phyloP scores from a whole-genome alignment of 208 protist species.

The Trypanosoma mega region DNA sequence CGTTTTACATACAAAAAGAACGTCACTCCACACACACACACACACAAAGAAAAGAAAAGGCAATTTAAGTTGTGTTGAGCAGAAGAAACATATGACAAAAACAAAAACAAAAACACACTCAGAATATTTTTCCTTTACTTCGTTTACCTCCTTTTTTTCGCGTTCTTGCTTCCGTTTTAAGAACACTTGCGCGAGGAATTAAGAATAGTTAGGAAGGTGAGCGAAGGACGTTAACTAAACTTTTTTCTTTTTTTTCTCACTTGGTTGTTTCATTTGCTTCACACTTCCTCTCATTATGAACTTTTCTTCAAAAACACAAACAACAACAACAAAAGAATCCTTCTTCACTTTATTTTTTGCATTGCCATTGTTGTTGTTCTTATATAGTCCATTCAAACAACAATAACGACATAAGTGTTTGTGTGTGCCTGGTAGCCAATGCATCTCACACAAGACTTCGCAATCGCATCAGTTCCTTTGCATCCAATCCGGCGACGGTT shows the following conservation, averaged over 20 bases:
- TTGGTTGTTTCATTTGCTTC: not conserved
- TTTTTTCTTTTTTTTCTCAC: conserved; percentile 17
- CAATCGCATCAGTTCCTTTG: conserved; percentile 59
- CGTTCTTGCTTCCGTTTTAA: too few relatives aligned
- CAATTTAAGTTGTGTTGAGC: not conserved
- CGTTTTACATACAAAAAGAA: too few relatives aligned
- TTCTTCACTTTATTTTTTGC: too few relatives aligned
- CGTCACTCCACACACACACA: too few relatives aligned
- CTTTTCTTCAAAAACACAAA: conserved; percentile 3
- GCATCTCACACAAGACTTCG: conserved; percentile 50
- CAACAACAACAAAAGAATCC: not conserved
- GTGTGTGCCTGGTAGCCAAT: not conserved
- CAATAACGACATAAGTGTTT: too few relatives aligned
- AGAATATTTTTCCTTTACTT: too few relatives aligned
- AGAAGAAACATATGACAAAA: conserved; percentile 2
- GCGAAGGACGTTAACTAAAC: not conserved
- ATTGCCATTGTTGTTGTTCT: too few relatives aligned
- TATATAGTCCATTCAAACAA: too few relatives aligned
- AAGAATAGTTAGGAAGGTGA: too few relatives aligned
- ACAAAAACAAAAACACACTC: conserved; percentile 6
- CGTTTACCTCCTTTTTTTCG: too few relatives aligned
- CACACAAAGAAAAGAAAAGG: too few relatives aligned
- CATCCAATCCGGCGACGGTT: conserved; percentile 49
- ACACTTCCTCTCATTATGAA: not conserved
- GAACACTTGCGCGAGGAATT: too few relatives aligned